Evolutionary conservation across 805 yeast genomes (phyloP).

Genomic region (Zygosaccharomyces lentus): DNA sequence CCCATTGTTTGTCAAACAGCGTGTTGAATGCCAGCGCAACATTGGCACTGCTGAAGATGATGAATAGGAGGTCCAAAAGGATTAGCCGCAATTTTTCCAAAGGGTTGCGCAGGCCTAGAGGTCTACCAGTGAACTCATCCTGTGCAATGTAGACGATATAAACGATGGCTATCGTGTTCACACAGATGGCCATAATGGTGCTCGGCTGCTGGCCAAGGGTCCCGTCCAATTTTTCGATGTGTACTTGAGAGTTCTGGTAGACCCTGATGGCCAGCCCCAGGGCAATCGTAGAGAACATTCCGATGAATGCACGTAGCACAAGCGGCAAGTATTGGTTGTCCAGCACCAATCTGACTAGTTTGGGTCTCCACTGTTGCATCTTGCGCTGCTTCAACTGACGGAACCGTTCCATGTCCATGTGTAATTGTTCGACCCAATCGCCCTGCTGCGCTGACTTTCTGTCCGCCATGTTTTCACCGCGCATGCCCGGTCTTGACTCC

Average conservation of each 20-base stretch:
- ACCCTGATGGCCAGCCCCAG: slow-evolving; percentile 68
- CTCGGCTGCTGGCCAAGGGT: slow-evolving; percentile 72
- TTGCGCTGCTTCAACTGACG: slow-evolving; percentile 42
- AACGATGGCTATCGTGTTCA: slow-evolving; percentile 70
- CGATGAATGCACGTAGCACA: slow-evolving; percentile 57
- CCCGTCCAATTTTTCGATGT: slow-evolving; percentile 11
- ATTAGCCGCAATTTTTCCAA: slow-evolving; percentile 75
- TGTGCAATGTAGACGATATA: slow-evolving; percentile 78
- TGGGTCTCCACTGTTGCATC: slow-evolving; percentile 62
- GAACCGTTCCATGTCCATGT: slow-evolving; percentile 29
- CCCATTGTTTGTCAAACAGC: slow-evolving; percentile 77
- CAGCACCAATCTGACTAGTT: slow-evolving; percentile 53
- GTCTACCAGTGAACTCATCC: slow-evolving; percentile 90
- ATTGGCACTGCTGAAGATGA: slow-evolving; percentile 85
- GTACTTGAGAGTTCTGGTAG: slow-evolving; percentile 38
- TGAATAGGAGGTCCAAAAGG: slow-evolving; percentile 77
- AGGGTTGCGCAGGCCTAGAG: slow-evolving; percentile 85
- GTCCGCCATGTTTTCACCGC: slow-evolving; percentile 9
- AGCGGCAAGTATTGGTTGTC: slow-evolving; percentile 81
- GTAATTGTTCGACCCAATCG: slow-evolving; percentile 27
- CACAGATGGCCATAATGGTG: slow-evolving; percentile 87
- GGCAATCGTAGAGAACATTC: slow-evolving; percentile 59
- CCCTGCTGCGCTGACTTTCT: slow-evolving; percentile 10
- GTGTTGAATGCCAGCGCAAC: slow-evolving; percentile 82
- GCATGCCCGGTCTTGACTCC: slow-evolving; percentile 5